phyloP scores from a whole-genome alignment of 495 filamentous ascomycete species.

The Podospora didyma region DNA sequence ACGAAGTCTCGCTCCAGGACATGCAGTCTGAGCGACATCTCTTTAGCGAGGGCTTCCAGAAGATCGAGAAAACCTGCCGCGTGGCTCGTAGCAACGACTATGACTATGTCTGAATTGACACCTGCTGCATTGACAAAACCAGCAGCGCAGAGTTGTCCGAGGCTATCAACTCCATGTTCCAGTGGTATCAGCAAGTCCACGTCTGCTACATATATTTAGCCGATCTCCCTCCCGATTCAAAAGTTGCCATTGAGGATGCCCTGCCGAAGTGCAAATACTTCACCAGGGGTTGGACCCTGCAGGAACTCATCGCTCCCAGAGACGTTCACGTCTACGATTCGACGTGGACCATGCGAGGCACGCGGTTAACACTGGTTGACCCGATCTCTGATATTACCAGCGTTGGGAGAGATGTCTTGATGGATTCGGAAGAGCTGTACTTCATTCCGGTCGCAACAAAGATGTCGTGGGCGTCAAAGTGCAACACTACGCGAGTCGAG shows the following conservation, averaged over 20 bases:
- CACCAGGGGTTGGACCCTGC: constrained; percentile 4
- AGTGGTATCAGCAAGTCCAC: not conserved
- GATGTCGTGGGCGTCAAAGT: constrained; percentile 16
- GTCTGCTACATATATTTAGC: constrained; percentile 1
- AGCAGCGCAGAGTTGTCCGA: too few species aligned
- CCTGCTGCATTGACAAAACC: too few species aligned
- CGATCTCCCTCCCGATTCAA: not conserved
- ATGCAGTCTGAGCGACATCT: too few species aligned
- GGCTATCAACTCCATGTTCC: too few species aligned
- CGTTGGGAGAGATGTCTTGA: not conserved
- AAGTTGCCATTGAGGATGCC: not conserved
- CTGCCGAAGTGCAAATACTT: not conserved
- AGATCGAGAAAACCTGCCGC: too few species aligned
- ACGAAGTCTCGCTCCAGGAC: too few species aligned
- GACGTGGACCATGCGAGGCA: not conserved
- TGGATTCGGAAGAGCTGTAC: constrained; percentile 1
- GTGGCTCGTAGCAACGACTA: too few species aligned
- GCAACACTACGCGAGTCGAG: constrained; percentile 14
- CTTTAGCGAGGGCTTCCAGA: too few species aligned
- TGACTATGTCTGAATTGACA: too few species aligned
- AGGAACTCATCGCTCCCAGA: constrained; percentile 1
- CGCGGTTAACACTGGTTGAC: not conserved
- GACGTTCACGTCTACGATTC: constrained; percentile 5
- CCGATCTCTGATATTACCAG: not conserved
- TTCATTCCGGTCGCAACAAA: constrained; percentile 1